Conservation (phyloP, 495 filamentous ascomycete genomes). For the Daldinia childiae region DNA sequence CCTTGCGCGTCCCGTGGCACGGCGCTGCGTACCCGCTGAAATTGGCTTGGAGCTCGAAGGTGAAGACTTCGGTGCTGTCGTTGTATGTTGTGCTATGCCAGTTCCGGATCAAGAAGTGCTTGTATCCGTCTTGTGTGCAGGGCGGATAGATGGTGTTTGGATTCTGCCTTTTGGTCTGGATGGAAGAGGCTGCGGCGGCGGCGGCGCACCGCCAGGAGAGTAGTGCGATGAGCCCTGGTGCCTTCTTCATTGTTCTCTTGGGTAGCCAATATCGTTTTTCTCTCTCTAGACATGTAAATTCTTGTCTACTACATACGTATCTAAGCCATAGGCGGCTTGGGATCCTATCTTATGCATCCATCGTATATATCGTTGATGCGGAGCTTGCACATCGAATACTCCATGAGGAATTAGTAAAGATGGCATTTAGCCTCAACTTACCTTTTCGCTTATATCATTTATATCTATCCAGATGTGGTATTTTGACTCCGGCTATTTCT, state of each 20-base stretch:
- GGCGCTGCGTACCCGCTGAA: conserved; percentile 25
- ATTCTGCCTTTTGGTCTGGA: not conserved
- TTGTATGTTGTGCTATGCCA: conserved; percentile 19
- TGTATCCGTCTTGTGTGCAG: conserved; percentile 11
- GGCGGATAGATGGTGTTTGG: conserved; percentile 5
- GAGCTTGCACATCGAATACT: not conserved
- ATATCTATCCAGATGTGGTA: not conserved
- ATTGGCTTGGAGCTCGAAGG: conserved; percentile 14
- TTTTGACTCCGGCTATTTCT: not conserved
- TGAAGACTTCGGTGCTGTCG: conserved; percentile 22
- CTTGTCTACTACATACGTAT: too few species aligned
- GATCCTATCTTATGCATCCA: not conserved
- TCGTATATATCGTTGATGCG: not conserved
- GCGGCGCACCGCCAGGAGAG: conserved; percentile 4
- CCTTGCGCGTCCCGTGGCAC: conserved; percentile 13
- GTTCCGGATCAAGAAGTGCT: conserved; percentile 26
- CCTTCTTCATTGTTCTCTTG: not conserved
- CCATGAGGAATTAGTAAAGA: not conserved
- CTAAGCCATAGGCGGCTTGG: not conserved
- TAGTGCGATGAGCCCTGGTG: conserved; percentile 3
- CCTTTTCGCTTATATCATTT: not conserved
- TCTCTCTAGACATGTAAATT: not conserved
- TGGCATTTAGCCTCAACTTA: not conserved
- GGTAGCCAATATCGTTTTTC: not conserved
- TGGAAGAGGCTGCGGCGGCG: not conserved